Base-by-base conservation (phyloP, 2,329 filamentous ascomycete species). In the Hypoxylon sp. region DNA sequence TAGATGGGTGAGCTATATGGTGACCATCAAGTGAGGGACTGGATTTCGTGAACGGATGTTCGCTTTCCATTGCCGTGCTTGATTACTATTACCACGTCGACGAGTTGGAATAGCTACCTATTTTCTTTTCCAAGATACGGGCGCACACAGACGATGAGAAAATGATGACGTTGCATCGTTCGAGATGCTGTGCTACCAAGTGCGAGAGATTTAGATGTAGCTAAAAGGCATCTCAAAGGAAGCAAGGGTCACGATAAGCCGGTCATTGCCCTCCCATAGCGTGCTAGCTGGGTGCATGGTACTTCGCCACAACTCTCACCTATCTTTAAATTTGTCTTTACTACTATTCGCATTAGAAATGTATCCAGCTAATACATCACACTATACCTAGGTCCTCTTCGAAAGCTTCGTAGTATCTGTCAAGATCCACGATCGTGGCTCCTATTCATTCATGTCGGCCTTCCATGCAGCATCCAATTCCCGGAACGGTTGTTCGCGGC, bases 111-210 rank as follows among this genome's bases (percentile, higher is more conserved):
- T 44, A n/a, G n/a, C n/a, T n/a, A 5, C 19, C 26, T 48, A 3
- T 3, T 3, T 51, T n/a, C 26, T 13, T 44, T 51, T 56, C 19
- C 13, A 35, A 50, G 14, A 19, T 24, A 29, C n/a, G 29, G 39
- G 39, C 11, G 17, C 29, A 44, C 17, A 39, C 14, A 17, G 51
- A 17, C 14, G 19, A 47, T 39, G 57, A 57, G 52, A 31, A 37
- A 39, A 48, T 50, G 53, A 66, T 60, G 53, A 54, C 52, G 58
- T 62, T 57, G 35, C 42, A 14, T 29, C 17, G 3, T 29, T 48
- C 19, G 13, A 33, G 37, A 47, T 31, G 53, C 17, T 57, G 58
- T 54, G 47, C 35, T 42, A 66, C 63, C 37, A 19, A 35, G 26
- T 53, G 50, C 3, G 31, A 48, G 31, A 19, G 3, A 19, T 31